A percentile compares a stretch with the other conserved stretches of the same genome.
Conservation (phyloP, 2,329 filamentous ascomycete genomes). For the Botrytis squamosa region DNA sequence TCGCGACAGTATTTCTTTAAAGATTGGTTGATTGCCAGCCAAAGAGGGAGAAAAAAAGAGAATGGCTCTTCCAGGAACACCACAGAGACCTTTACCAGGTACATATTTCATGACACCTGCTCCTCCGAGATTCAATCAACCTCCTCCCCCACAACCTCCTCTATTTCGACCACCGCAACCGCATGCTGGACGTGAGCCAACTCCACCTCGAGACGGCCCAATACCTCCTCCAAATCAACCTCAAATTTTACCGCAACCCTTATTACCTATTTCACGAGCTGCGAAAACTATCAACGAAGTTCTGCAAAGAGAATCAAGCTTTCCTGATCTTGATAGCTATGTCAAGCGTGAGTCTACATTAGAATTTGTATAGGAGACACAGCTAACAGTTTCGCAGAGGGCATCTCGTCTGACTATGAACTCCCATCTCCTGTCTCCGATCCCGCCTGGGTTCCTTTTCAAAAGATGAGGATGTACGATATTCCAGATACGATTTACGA, state of each 20-base stretch:
- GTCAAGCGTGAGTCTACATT: constrained; percentile 67
- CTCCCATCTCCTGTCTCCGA: constrained; percentile 58
- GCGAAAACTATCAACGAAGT: constrained; percentile 80
- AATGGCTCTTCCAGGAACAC: constrained; percentile 48
- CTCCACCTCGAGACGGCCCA: constrained; percentile 27
- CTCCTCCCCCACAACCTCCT: constrained; percentile 50
- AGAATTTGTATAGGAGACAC: constrained; percentile 30
- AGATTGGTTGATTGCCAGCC: not conserved
- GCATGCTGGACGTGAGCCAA: constrained; percentile 24
- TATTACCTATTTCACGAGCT: constrained; percentile 74
- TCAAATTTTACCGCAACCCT: constrained; percentile 39
- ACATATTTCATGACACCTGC: constrained; percentile 75
- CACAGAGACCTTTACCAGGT: constrained; percentile 71
- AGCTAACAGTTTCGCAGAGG: constrained; percentile 55
- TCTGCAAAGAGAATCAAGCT: constrained; percentile 72
- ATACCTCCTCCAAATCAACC: constrained; percentile 18
- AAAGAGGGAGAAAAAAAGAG: constrained; percentile 8
- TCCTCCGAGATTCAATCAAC: constrained; percentile 47
- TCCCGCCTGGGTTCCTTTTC: constrained; percentile 81
- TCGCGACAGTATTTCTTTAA: constrained; percentile 21
- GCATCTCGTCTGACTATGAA: constrained; percentile 90
- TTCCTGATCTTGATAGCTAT: constrained; percentile 86
- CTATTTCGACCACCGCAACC: constrained; percentile 41
- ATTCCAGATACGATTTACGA: constrained; percentile 92
- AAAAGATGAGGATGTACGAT: constrained; percentile 80